phyloP scores from a whole-genome alignment of 345 rosid species.

The Punica granatum region DNA sequence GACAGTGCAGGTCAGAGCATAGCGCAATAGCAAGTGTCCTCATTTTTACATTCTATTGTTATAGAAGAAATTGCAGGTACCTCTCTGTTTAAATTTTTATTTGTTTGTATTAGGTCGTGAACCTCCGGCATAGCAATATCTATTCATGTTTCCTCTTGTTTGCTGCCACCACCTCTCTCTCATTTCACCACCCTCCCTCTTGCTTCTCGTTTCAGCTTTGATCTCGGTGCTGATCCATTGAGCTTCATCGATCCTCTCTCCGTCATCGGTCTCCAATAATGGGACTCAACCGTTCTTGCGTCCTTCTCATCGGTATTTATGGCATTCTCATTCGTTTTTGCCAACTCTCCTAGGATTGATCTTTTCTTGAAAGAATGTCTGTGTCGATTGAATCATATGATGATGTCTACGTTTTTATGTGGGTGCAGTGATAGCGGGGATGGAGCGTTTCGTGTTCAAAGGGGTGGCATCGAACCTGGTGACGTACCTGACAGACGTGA shows the following conservation, averaged over 20 bases:
- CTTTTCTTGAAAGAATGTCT: neutral
- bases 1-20: too few relatives aligned
- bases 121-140: too few relatives aligned
- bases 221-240: constrained; percentile 1
- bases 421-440: constrained; percentile 56
- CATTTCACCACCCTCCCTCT: neutral
- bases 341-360: neutral
- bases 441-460: constrained; percentile 94
- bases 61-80: too few relatives aligned
- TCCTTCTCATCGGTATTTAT: constrained; percentile 68
- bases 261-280: constrained; percentile 27
- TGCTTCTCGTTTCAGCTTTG: too few relatives aligned
- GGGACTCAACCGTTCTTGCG: constrained; percentile 54
- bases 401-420: neutral
- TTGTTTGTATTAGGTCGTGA: too few relatives aligned
- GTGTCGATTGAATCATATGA: neutral
- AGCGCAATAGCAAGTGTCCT: too few relatives aligned
- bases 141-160: too few relatives aligned
- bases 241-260: neutral
- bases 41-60: too few relatives aligned
- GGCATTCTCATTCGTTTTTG: neutral
- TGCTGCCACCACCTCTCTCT: too few relatives aligned
- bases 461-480: constrained; percentile 93
- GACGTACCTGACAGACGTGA: constrained; percentile 76
- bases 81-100: too few relatives aligned